Evolutionary conservation across 345 rosid species (phyloP), one percentile per base, ranked within the genome.

Genomic region (Eutrema heterophyllum): DNA sequence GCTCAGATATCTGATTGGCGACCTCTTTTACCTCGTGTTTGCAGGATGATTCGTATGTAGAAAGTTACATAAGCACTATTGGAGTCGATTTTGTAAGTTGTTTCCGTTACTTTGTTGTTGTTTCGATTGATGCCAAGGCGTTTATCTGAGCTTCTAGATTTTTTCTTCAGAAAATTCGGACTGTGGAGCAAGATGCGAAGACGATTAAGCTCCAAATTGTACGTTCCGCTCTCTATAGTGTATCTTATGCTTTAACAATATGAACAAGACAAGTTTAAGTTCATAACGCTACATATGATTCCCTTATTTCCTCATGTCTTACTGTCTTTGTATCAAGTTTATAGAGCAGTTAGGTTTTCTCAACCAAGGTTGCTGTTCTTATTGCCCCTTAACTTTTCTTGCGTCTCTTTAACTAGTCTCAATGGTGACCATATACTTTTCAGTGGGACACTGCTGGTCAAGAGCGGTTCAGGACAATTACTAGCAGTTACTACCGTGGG

Each of bases 361-460:
- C 26, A 48, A 15, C 52, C 26, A 33, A 21, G 4, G n/a, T 8
- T 51, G 48, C 58, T 50, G 2, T 27, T 62, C 9, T 15, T 5
- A 5, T 2, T 13, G 7, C 1, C 46, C 45, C 4, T 35, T 38
- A 6, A 7, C 30, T 36, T 26, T 59, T 13, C 16, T 15, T 40
- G 30, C 52, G 35, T 61, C 13, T 61, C 68, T 6, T 29, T 41
- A 6, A 29, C 50, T 62, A 12, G 38, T 50, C 53, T 33, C 60
- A 40, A 2, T 14, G 46, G 50, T 45, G 51, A 35, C 70, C 49
- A 6, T 63, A 21, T 21, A 10, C 46, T 65, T 36, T 45, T 52
- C 87, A 93, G 98, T 93, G 98, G 98, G 98, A 93, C 80, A 93
- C 98, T 55, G 97, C 98, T 64, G 98, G 98, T 21, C 97, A 93